Evolutionary conservation across 495 filamentous ascomycete genomes (phyloP), one percentile per base, ranked within the genome.

Genomic region (Recurvomyces mirabilis): DNA sequence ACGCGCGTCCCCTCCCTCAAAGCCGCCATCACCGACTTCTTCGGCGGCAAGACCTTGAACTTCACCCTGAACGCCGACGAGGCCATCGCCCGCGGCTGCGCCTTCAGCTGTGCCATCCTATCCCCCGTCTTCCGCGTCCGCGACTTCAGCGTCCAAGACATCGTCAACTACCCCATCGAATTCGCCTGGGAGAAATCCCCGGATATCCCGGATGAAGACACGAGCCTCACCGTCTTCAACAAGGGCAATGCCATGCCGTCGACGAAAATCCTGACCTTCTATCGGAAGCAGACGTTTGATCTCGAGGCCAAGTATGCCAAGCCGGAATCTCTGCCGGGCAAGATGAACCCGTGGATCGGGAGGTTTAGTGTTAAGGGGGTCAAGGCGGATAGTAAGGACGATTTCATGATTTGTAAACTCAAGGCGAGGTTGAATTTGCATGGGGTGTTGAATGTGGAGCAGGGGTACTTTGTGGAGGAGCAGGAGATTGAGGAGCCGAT

Each of bases 171-270:
- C 69, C 91, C 91, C 24, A 94, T 99, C 66, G 93, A 99, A 64
- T 99, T 99, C 69, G 84, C 85, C 42, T 99, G 91, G 91, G 91
- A 99, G 74, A 91, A 96, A 71, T 94, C 91, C 20, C 77, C 87
- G 38, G 91, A 99, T 46, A 96, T 99, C 55, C 91, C 91, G 22
- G 93, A 99, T 63, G 91, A 99, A 72, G 91, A 96, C 60, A 96
- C 93, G 40, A 91, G 80, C 70, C 73, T 99, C 38, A 94, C 83
- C 23, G 91, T 99, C 55, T 99, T 99, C 70, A 89, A 87, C 76
- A 87, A 80, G 63, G 91, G 88, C 66, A 95, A 94, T 54, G 82
- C 94, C 41, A 84, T 99, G 72, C 91, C 91, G 38, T 96, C 91
- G 5, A 99, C 91, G 46, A 99, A 99, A 75, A 99, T 99, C 52